Percentiles rank a stretch among this genome's conserved stretches.
These are phyloP conservation scores for Cryptosporidium muris DNA, from an alignment of 169 alveolate species.

Conservation along the genomic window DNA sequence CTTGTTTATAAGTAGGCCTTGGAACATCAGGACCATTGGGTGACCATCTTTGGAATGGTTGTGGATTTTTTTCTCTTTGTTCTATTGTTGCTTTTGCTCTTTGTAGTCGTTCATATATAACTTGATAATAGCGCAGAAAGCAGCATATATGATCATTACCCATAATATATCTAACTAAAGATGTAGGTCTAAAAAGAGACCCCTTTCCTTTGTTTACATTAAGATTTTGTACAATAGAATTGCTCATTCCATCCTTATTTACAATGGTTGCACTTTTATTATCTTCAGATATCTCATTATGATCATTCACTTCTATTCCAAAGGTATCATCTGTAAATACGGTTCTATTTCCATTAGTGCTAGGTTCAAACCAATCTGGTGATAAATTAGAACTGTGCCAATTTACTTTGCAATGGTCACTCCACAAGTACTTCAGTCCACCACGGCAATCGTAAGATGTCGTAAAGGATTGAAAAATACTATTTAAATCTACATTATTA, in stretches of 20 bases:
- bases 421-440: slow-evolving; percentile 58
- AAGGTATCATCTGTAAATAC: slow-evolving; percentile 11
- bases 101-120: slow-evolving; percentile 77
- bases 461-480: slow-evolving; percentile 32
- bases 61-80: slow-evolving; percentile 57
- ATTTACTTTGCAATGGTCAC: slow-evolving; percentile 62
- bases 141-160: slow-evolving; percentile 73
- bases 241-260: not conserved
- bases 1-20: slow-evolving; percentile 63
- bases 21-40: slow-evolving; percentile 72
- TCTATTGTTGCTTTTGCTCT: slow-evolving; percentile 73
- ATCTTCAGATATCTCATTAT: not conserved
- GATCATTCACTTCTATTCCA: not conserved
- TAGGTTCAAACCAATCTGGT: slow-evolving; percentile 67
- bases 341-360: not conserved
- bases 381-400: slow-evolving; percentile 58
- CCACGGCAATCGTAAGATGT: slow-evolving; percentile 65
- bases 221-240: not conserved
- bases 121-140: slow-evolving; percentile 74
- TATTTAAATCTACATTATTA: slow-evolving; percentile 52
- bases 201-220: not conserved
- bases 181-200: not conserved
- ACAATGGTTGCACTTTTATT: not conserved
- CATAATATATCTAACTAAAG: slow-evolving; percentile 54
- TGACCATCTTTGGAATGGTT: slow-evolving; percentile 71